These are phyloP conservation scores for Phytophthora quininea DNA, from an alignment of 352 stramenopile species.

Conservation along the genomic window DNA sequence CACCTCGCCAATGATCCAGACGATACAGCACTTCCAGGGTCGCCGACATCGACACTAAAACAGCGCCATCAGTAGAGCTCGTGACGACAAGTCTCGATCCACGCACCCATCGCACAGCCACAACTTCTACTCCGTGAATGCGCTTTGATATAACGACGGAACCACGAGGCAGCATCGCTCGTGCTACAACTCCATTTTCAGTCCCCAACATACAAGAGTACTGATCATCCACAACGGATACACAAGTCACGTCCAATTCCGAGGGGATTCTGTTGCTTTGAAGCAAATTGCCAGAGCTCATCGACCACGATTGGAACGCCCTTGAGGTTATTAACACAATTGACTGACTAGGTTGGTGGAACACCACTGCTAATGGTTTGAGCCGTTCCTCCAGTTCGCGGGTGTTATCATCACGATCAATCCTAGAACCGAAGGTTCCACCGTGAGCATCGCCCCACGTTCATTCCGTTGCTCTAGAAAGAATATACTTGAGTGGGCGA, in stretches of 20 bases:
- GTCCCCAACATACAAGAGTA: constrained; percentile 54
- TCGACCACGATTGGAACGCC: constrained; percentile 38
- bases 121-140: constrained; percentile 19
- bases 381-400: constrained; percentile 29
- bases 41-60: constrained; percentile 40
- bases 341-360: constrained; percentile 27
- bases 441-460: constrained; percentile 2
- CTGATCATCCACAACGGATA: constrained; percentile 37
- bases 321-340: constrained; percentile 43
- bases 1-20: constrained; percentile 50
- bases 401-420: not conserved
- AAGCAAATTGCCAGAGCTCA: constrained; percentile 25
- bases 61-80: constrained; percentile 37
- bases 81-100: constrained; percentile 30
- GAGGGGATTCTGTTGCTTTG: constrained; percentile 27
- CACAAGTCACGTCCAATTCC: constrained; percentile 38
- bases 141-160: constrained; percentile 36
- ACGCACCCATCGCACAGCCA: constrained; percentile 25
- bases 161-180: constrained; percentile 42
- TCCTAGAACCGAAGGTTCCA: no score
- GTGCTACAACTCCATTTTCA: constrained; percentile 43
- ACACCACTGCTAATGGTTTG: constrained; percentile 44
- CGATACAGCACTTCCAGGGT: constrained; percentile 40
- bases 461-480: constrained; percentile 50
- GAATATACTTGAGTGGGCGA: constrained; percentile 58